Base-by-base conservation (phyloP, 2,329 filamentous ascomycete species). In the Ophiostoma novo-ulmi region DNA sequence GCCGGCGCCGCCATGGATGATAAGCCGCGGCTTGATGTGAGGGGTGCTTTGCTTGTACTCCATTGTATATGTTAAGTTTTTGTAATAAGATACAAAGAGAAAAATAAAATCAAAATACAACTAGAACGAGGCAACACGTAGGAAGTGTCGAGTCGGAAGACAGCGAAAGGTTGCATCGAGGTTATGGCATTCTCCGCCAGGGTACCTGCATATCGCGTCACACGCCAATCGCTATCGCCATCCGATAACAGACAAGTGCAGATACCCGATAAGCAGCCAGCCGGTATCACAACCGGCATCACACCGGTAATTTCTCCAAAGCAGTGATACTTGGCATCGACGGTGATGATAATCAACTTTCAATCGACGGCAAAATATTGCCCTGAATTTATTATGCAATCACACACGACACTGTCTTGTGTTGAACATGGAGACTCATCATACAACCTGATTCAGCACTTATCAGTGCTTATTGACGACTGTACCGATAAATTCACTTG, bases 1-100 rank as follows among this genome's bases (percentile, higher is more conserved):
- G 67, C 90, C 90, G 1, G 91, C 90, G 44, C 90, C 90, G 76
- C 90, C 91, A 76, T 92, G 89, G 76, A 92, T 87, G 76, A 91
- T 89, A 41, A 91, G 77, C 11, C 88, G 84, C 3, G 89, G 88
- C 75, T 81, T 80, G 44, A 83, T 44, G 17, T 17, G 71, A 52
- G 69, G 61, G 22, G 65, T 6, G 65, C 39, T n/a, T 13, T 48
- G 65, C 26, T 67, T 65, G 63, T 65, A 65, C 36, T 65, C 63
- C 63, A 65, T 65, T 7, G 31, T 38, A 35, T n/a, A 39, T 35
- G 22, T 14, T 20, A 8, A 26, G 2, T 26, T 22, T 58, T 31
- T 3, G 52, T 11, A 3, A 11, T 3, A 8, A 26, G 7, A 13
- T 3, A 55, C n/a, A 58, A 58, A 22, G 5, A 26, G 52, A 55